Conservation (phyloP, 495 filamentous ascomycete genomes). For the Neurospora sp. region DNA sequence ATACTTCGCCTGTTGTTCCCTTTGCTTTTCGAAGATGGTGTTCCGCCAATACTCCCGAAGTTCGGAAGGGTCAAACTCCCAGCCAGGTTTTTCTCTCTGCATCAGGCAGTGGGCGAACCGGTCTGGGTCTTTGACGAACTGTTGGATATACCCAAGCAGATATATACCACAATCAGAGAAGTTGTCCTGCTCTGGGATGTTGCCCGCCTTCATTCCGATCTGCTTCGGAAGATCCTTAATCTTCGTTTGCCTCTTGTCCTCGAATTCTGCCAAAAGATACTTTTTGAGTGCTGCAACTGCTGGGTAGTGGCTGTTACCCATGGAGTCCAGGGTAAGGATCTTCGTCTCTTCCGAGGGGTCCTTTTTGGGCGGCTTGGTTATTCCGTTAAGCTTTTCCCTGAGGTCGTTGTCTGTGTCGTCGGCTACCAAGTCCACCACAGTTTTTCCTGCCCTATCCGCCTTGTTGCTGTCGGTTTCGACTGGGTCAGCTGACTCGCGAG, state of each 20-base stretch:
- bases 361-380: constrained; percentile 18
- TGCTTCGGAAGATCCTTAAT: constrained; percentile 40
- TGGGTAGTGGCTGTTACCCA: constrained; percentile 48
- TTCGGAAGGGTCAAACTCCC: constrained; percentile 24
- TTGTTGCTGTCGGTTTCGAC: neutral
- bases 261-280: constrained; percentile 65
- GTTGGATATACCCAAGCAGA: constrained; percentile 69
- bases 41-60: constrained; percentile 28
- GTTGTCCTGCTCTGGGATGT: constrained; percentile 72
- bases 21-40: constrained; percentile 26
- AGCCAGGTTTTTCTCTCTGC: constrained; percentile 17
- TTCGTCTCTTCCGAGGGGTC: constrained; percentile 37
- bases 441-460: neutral
- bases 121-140: constrained; percentile 63
- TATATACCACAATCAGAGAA: constrained; percentile 84
- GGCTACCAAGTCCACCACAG: neutral
- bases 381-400: neutral
- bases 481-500: neutral
- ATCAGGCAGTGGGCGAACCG: constrained; percentile 39
- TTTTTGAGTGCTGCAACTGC: constrained; percentile 59
- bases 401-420: neutral
- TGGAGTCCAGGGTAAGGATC: constrained; percentile 85
- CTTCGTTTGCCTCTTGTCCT: constrained; percentile 50
- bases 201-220: constrained; percentile 56
- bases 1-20: constrained; percentile 20